Base-by-base conservation (phyloP, 345 rosid species). In the Linum lewisii region DNA sequence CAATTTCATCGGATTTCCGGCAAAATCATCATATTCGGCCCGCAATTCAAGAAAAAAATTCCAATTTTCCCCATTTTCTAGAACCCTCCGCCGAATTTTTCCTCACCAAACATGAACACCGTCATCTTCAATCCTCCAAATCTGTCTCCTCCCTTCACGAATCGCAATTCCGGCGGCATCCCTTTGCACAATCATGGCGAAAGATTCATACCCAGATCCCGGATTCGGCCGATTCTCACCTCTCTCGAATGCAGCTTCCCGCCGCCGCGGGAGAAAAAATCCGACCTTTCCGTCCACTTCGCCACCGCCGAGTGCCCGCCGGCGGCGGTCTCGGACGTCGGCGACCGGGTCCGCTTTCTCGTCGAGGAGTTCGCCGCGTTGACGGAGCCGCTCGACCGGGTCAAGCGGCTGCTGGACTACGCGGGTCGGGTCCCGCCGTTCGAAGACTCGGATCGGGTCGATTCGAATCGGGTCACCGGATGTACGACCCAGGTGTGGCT, bases 401-500 rank as follows among this genome's bases (percentile, higher is more conserved):
- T 88, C 19, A 86, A 77, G 59, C 90, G 90, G 66, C 81, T 92
- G 32, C 73, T 92, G 15, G 75, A 80, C 70, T 92, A 84, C 67
- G 97, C 95, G 19, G 71, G 63, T 18, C 64, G 60, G 67, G 76
- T 92, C 9, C 82, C 90, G 0, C 79, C 79, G 34, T 73, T 86
- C 5, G 84, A 79, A 18, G 94, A 88, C 54, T 78, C 85, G 58
- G 80, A 77, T n/a, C 85, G 96, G 11, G 34, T 69, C 45, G 78
- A 73, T 24, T 75, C 70, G 14, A 92, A 88, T 66, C 70, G 84
- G 55, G 90, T 88, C 34, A 34, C 67, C 9, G 94, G 97, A 19
- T 92, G 98, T 78, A 73, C 97, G 57, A 81, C 95, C 22, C 95
- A 86, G 82, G 95, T 92, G 25, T 88, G 98, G 97, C 70, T 92